phyloP scores from a whole-genome alignment of 305 asterid genomes.

The Fraxinus dipetala region DNA sequence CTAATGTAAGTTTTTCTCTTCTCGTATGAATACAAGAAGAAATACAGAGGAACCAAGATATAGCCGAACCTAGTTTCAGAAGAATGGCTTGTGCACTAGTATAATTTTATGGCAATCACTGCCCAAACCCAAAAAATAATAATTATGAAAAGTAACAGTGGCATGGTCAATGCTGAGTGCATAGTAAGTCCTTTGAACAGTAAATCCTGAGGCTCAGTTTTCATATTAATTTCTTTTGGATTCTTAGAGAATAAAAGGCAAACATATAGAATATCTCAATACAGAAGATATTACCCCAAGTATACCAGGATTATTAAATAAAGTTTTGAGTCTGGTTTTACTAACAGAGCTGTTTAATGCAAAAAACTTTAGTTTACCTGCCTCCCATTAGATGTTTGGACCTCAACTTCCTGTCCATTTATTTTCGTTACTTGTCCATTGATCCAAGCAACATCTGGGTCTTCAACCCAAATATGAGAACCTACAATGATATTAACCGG shows the following conservation, averaged over 20 bases:
- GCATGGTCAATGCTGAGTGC: background rate
- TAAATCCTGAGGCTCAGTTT: no score
- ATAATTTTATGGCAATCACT: background rate
- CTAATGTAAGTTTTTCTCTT: background rate
- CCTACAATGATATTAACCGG: constrained; percentile 69
- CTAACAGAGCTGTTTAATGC: constrained; percentile 12
- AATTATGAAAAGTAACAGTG: background rate
- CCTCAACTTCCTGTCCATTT: constrained; percentile 56
- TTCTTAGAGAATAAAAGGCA: no score
- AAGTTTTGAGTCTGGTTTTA: background rate
- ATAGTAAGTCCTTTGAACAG: no score
- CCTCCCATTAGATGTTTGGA: constrained; percentile 62
- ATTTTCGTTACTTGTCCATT: constrained; percentile 67
- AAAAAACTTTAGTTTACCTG: constrained; percentile 41
- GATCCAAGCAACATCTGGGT: constrained; percentile 62
- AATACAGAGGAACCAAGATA: constrained; percentile 5
- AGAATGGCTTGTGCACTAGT: background rate
- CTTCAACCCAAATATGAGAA: constrained; percentile 88
- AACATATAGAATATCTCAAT: no score
- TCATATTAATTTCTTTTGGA: no score
- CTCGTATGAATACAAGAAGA: background rate
- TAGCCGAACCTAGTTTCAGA: background rate
- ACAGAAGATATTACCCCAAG: no score
- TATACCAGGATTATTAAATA: background rate
- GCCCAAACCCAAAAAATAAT: background rate